Evolutionary conservation across 169 alveolate species (phyloP).

Genomic region (Eimeria acervulina): DNA sequence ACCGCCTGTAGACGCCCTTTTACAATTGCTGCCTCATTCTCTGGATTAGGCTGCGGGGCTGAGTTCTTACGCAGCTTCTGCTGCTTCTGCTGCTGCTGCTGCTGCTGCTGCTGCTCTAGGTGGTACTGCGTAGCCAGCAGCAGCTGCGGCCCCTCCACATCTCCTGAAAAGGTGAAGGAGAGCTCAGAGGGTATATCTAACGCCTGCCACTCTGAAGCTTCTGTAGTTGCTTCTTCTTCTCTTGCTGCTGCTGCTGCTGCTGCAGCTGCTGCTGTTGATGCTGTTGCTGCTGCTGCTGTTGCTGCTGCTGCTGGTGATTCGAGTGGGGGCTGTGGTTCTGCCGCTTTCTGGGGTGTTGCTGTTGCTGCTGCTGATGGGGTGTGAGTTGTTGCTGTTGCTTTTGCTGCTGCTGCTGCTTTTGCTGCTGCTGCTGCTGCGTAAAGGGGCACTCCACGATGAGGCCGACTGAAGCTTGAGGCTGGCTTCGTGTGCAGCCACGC

Average conservation of each 20-base stretch:
- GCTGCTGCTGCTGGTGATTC: not conserved
- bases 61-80: no score
- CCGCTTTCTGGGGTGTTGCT: no score
- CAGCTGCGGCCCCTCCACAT: conserved; percentile 22
- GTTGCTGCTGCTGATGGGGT: no score
- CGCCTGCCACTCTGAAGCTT: not conserved
- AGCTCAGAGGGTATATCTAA: not conserved
- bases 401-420: not conserved
- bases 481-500: no score
- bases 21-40: not conserved
- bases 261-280: not conserved
- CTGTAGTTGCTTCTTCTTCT: no score
- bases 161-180: not conserved
- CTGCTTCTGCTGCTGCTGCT: not conserved
- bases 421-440: not conserved
- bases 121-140: conserved; percentile 12
- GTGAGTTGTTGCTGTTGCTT: no score
- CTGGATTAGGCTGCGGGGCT: not conserved
- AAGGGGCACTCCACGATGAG: not conserved
- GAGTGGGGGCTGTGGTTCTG: no score
- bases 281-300: not conserved
- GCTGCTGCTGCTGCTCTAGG: not conserved
- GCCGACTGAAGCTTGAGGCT: not conserved
- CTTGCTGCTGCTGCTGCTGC: conserved; percentile 1
- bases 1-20: not conserved